phyloP scores from a whole-genome alignment of 257 asterid genomes.

The Penstemon newberryi region DNA sequence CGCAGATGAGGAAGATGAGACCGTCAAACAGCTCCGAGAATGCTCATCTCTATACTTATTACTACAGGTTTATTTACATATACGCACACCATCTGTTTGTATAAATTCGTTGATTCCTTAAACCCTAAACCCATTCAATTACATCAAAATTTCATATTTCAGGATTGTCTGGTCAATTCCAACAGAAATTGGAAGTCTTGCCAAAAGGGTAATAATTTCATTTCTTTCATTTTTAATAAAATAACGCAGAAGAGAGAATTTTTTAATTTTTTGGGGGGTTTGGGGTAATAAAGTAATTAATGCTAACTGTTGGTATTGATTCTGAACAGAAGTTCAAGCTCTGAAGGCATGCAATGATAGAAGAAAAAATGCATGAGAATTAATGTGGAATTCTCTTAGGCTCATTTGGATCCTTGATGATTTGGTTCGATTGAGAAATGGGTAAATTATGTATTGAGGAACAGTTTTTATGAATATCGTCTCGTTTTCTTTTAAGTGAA shows the following conservation, averaged over 20 bases:
- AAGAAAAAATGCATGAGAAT: slow-evolving; percentile 28
- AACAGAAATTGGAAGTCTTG: slow-evolving; percentile 76
- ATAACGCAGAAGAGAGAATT: neutral
- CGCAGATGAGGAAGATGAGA: slow-evolving; percentile 68
- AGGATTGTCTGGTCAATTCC: slow-evolving; percentile 66
- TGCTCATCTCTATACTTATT: slow-evolving; percentile 70
- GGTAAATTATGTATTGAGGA: too few relatives aligned
- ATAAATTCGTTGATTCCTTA: slow-evolving; percentile 4
- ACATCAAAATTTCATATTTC: slow-evolving; percentile 21
- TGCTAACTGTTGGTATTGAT: slow-evolving; percentile 5
- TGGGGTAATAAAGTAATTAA: neutral
- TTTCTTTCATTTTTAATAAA: neutral
- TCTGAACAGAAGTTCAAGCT: slow-evolving; percentile 65
- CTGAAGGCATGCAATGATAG: slow-evolving; percentile 65
- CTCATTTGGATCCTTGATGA: too few relatives aligned
- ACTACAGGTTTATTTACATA: slow-evolving; percentile 54
- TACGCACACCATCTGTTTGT: neutral
- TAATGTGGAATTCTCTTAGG: neutral
- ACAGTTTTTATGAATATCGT: too few relatives aligned
- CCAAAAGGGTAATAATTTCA: slow-evolving; percentile 47
- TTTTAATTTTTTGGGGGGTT: neutral
- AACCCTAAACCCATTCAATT: slow-evolving; percentile 31
- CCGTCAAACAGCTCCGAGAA: slow-evolving; percentile 71
- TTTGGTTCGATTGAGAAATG: too few relatives aligned
- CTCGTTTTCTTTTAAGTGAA: too few relatives aligned